Evolutionary conservation across 306 rosid species (phyloP), one percentile per base, ranked within the genome.

Genomic region (Dryas drummondii): DNA sequence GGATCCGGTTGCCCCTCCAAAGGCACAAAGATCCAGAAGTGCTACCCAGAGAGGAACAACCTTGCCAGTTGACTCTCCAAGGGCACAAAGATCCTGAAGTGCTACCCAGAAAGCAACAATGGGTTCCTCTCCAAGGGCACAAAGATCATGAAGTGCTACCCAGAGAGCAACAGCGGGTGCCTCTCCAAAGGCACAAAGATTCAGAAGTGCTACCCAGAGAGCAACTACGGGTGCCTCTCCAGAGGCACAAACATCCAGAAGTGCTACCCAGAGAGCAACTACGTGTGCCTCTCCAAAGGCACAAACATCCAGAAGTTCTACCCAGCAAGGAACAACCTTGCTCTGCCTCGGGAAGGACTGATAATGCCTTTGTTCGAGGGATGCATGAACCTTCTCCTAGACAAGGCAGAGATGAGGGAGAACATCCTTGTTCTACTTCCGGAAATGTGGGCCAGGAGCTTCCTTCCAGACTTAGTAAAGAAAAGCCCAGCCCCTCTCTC

Each of bases 1-100:
- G 77, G 72, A 76, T 81, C 50, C 70, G 81, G 32, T 68, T 80
- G 76, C 80, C 80, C 37, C 72, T 61, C 12, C 84, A 80, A 61
- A 62, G 84, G 76, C 73, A 76, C 62, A 81, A 70, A 13, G 75
- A 71, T 71, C 42, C 4, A 1, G 19, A 56, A 71, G 15, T 71
- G n/a, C 6, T 56, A 55, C 66, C 27, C 58, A 72, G 17, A 47
- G 76, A 59, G 68, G 57, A 72, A 27, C 57, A 59, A n/a, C 75
- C 19, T 44, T 26, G 54, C 53, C 75, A 37, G 68, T 58, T 72
- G 37, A 32, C 68, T 59, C 52, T 56, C 3, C 42, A 71, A 22
- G 42, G 4, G 9, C 49, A 41, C 52, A 71, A 55, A 13, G 75
- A 42, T 56, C 54, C 65, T 2, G 40, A 27, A n/a, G 60, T n/a